Percentiles rank a stretch among this genome's conserved stretches.
phyloP scores from a whole-genome alignment of 345 rosid species.

The Eucalyptus caleyi region DNA sequence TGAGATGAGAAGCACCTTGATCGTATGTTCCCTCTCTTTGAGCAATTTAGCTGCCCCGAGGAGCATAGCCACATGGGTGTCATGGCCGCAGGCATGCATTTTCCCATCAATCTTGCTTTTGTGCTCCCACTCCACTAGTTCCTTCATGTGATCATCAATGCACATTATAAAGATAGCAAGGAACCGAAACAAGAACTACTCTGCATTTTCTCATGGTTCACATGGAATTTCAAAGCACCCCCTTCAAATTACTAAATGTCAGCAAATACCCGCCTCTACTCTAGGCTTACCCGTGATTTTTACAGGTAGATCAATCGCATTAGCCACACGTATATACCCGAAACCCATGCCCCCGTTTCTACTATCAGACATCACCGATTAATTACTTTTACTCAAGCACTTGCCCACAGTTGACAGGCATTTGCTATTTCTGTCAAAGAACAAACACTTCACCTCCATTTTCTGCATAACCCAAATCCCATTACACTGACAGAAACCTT shows the following conservation, averaged over 20 bases:
- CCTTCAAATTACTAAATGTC: not conserved
- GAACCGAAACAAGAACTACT: not conserved
- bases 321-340: not conserved
- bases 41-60: conserved; percentile 77
- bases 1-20: conserved; percentile 31
- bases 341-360: not conserved
- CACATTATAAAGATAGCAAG: not conserved
- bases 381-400: not conserved
- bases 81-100: conserved; percentile 83
- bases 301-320: not conserved
- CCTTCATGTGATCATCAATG: conserved; percentile 14
- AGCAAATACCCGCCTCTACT: not conserved
- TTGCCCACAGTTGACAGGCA: not conserved
- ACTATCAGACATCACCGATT: not conserved
- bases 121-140: conserved; percentile 62
- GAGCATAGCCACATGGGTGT: conserved; percentile 64
- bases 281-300: not conserved
- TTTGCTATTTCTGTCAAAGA: not conserved
- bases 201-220: not conserved
- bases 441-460: not conserved
- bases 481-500: not conserved
- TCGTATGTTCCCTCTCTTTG: conserved; percentile 12
- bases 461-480: not conserved
- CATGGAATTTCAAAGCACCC: not conserved
- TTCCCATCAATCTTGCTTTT: conserved; percentile 57